These are phyloP conservation scores for Ascoidea rubescens DNA, from an alignment of 805 yeast genomes.

Conservation along the genomic window DNA sequence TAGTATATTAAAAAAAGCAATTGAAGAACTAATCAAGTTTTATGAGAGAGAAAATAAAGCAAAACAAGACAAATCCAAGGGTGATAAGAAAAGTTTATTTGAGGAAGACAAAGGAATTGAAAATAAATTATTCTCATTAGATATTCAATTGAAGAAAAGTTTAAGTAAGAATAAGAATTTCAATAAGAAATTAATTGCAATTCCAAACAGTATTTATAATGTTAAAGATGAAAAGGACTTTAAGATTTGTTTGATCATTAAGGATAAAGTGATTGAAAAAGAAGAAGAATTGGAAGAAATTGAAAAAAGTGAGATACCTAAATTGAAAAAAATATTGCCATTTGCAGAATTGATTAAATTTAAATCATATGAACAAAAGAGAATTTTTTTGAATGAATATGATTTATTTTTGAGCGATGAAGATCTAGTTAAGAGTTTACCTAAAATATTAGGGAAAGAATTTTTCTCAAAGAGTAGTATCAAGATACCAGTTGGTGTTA, in stretches of 20 bases:
- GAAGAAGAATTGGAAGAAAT: slow-evolving; percentile 26
- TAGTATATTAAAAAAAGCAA: slow-evolving; percentile 32
- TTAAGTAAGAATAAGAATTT: slow-evolving; percentile 12
- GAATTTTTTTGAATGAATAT: slow-evolving; percentile 53
- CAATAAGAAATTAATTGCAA: slow-evolving; percentile 24
- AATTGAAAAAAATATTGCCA: slow-evolving; percentile 21
- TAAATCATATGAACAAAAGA: slow-evolving; percentile 79
- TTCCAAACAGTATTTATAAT: slow-evolving; percentile 21
- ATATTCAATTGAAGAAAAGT: slow-evolving; percentile 9
- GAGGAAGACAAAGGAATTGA: slow-evolving; percentile 38
- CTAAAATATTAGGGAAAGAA: slow-evolving; percentile 79
- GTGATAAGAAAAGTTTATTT: slow-evolving; percentile 34
- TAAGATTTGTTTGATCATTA: slow-evolving; percentile 49
- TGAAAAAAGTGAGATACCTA: slow-evolving; percentile 31
- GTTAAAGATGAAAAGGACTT: slow-evolving; percentile 30
- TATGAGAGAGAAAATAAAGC: slow-evolving; percentile 22
- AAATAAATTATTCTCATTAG: slow-evolving; percentile 10
- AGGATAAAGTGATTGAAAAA: slow-evolving; percentile 4
- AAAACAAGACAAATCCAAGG: slow-evolving; percentile 16
- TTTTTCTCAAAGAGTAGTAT: slow-evolving; percentile 44
- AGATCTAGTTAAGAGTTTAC: slow-evolving; percentile 63
- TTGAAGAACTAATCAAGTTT: slow-evolving; percentile 54
- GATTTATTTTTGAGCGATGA: slow-evolving; percentile 82
- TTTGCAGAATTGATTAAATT: slow-evolving; percentile 24
- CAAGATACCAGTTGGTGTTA: slow-evolving; percentile 59